phyloP scores from a whole-genome alignment of 2,329 filamentous ascomycete species.

The Xylaria arbuscula region DNA sequence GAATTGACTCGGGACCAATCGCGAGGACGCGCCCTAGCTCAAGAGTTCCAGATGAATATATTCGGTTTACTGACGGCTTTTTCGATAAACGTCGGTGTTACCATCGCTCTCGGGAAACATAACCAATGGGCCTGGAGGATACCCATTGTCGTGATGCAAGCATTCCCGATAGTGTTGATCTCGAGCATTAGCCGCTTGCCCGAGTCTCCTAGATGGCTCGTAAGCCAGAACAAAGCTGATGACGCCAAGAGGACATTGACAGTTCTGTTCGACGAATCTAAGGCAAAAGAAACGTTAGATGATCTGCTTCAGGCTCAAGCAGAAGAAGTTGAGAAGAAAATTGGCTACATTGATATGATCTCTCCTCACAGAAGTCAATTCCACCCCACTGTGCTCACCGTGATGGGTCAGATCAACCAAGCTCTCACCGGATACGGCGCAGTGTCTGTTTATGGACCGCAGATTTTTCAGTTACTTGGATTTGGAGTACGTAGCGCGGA shows the following conservation, averaged over 20 bases:
- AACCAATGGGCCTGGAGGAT: constrained; percentile 71
- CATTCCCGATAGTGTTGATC: constrained; percentile 66
- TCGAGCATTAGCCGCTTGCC: constrained; percentile 64
- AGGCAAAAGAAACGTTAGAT: constrained; percentile 60
- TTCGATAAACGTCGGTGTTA: constrained; percentile 67
- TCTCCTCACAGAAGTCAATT: constrained; percentile 65
- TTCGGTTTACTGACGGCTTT: constrained; percentile 71
- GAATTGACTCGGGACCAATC: constrained; percentile 68
- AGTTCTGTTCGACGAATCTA: constrained; percentile 61
- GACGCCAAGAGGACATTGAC: constrained; percentile 62
- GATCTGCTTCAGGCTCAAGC: constrained; percentile 63
- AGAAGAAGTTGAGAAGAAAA: constrained; percentile 58
- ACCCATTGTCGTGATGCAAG: constrained; percentile 70
- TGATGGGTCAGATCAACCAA: constrained; percentile 73
- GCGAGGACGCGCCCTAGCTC: constrained; percentile 67
- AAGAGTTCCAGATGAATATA: constrained; percentile 74
- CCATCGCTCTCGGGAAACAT: constrained; percentile 63
- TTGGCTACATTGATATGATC: constrained; percentile 68
- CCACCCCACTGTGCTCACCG: constrained; percentile 68
- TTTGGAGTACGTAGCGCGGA: constrained; percentile 64
- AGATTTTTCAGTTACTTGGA: constrained; percentile 71
- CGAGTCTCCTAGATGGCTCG: constrained; percentile 68
- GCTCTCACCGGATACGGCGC: constrained; percentile 68
- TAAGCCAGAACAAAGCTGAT: constrained; percentile 61
- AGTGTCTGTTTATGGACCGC: constrained; percentile 71